Percentiles rank a stretch among this genome's conserved stretches.
Evolutionary conservation across 2,329 filamentous ascomycete species (phyloP).

Genomic region (Ophiostoma piceae): DNA sequence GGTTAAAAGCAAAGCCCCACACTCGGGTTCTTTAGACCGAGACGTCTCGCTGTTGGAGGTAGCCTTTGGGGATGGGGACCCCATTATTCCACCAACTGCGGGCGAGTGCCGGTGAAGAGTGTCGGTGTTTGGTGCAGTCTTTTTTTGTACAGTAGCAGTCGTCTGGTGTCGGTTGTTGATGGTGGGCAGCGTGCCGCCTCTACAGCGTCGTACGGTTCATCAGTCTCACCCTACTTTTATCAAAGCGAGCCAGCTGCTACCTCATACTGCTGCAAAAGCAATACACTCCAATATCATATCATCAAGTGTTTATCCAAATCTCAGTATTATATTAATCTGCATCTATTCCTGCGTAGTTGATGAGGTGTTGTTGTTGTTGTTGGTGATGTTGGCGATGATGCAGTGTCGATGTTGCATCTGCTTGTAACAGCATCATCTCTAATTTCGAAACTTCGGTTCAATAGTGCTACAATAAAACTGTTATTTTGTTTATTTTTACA

Average conservation of each 20-base stretch:
- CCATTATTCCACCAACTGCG: constrained; percentile 24
- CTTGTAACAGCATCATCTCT: too few relatives aligned
- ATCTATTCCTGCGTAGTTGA: too few relatives aligned
- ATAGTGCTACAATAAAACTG: too few relatives aligned
- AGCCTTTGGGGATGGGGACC: not conserved
- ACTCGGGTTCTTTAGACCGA: constrained; percentile 22
- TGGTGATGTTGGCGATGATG: too few relatives aligned
- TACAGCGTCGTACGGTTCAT: not conserved
- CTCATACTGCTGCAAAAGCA: not conserved
- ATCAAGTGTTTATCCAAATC: too few relatives aligned
- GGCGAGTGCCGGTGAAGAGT: not conserved
- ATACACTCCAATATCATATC: too few relatives aligned
- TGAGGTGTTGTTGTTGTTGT: too few relatives aligned
- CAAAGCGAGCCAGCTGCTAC: too few relatives aligned
- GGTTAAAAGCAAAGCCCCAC: constrained; percentile 13
- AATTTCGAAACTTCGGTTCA: too few relatives aligned
- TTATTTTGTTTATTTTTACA: too few relatives aligned
- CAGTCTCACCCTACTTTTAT: not conserved
- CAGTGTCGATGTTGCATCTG: too few relatives aligned
- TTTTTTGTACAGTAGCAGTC: not conserved
- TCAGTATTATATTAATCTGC: too few relatives aligned
- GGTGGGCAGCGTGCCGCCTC: not conserved
- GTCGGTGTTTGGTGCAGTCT: not conserved
- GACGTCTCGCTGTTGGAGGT: not conserved
- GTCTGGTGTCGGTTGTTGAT: not conserved